Evolutionary conservation across 2,329 filamentous ascomycete species (phyloP), one percentile per base, ranked within the genome.

Genomic region (Aspergillus sp.): DNA sequence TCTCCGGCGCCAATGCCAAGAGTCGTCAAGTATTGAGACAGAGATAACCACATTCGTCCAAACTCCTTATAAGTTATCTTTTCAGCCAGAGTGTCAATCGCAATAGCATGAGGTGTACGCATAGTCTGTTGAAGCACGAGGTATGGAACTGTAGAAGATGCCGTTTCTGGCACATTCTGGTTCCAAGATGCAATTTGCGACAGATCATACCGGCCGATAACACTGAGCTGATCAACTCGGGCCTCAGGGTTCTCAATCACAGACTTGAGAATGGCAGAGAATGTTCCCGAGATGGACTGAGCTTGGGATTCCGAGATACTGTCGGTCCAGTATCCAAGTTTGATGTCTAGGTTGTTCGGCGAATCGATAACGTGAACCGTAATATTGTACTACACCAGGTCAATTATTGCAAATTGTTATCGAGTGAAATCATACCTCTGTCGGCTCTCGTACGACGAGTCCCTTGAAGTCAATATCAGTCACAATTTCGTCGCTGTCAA

Each of bases 1-100:
- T 41, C 61, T 13, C 67, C 62, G 7, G 73, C 57, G 13, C 69
- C 64, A 47, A 76, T 63, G 38, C 75, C 71, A 32, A 72, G 64
- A 2, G 32, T 17, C n/a, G 41, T 8, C 38, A 62, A 50, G 32
- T 64, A 66, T 47, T 17, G 32, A 53, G 50, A 38, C 8, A 53
- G 8, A 19, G 32, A 32, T 8, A 19, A 27, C 30, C 17, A 21
- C 36, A 38, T 38, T 0, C 25, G 32, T 3, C 36, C 50, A 21
- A 53, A 41, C 19, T 27, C 19, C 17, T 53, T 5, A 13, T 53
- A 53, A 2, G 50, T 53, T 15, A 53, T 19, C 15, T 38, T 39
- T 25, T 53, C 32, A 6, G n/a, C 23, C n/a, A 38, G 8, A 6
- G 19, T 32, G 15, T 50, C 47, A 27, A 41, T 38, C 4, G 30